A percentile compares a stretch with the other conserved stretches of the same genome.
These are phyloP conservation scores for Senna siamea DNA, from an alignment of 306 rosid genomes.

Conservation along the genomic window DNA sequence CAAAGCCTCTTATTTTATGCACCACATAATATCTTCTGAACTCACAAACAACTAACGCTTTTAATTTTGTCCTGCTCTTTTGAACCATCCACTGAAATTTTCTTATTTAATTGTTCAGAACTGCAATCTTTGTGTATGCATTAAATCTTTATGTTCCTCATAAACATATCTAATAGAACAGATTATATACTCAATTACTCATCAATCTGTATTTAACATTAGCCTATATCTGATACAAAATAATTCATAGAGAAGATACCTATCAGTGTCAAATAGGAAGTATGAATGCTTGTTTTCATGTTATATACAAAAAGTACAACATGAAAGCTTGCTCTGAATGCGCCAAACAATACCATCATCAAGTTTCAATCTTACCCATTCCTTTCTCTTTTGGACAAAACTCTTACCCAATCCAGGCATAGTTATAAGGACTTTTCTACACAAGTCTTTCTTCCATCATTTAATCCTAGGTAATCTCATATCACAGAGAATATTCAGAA, in stretches of 20 bases:
- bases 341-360: conserved; percentile 6
- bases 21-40: neutral
- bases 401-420: neutral
- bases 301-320: too few species aligned
- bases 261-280: neutral
- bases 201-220: neutral
- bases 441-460: neutral
- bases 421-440: neutral
- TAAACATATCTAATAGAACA: neutral
- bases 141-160: neutral
- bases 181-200: neutral
- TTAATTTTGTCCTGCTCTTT: neutral
- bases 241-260: neutral
- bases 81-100: neutral
- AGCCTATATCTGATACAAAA: neutral
- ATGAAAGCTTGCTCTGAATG: neutral
- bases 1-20: neutral
- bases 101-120: neutral
- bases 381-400: too few species aligned
- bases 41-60: neutral
- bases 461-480: conserved; percentile 3
- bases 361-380: conserved; percentile 4
- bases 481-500: conserved; percentile 10
- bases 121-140: neutral
- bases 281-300: too few species aligned